Evolutionary conservation across 108 stramenopile species (phyloP), one percentile per base, ranked within the genome.

Genomic region (Schizochytrium sp.): DNA sequence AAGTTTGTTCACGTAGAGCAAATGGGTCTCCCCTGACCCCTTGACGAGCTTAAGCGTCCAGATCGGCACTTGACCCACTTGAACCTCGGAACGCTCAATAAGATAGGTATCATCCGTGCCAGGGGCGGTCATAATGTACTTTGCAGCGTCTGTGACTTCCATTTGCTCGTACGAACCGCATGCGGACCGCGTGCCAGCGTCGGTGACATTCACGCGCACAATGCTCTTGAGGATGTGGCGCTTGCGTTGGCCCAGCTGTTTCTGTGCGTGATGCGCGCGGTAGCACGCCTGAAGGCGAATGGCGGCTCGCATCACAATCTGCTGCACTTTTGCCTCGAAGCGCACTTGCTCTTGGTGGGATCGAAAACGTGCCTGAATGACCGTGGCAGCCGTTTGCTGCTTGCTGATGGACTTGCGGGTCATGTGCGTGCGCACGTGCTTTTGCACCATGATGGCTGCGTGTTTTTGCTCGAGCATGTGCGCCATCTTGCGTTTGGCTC

Each of bases 231-330:
- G 48, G 12, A 53, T 47, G 51, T 53, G 51, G 6, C 76, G 45
- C 51, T 83, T 83, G 45, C 76, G 76, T 23, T 53, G 48, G n/a
- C 51, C 76, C n/a, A 83, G 76, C 51, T 83, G 76, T 34, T 83
- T 83, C 5, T 53, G 76, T 0, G 76, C 76, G 51, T 83, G 45
- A 45, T 83, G 76, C 12, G 48, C 76, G 10, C 76, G 6, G 28
- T 53, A 83, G n/a, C 76, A 53, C 51, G 76, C 51, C 51, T 83
- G 76, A 12, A 83, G 76, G n/a, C 76, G 76, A 4, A 83, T 53
- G n/a, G 76, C 76, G 51, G 76, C 76, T 4, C 51, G 45, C 19
- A 83, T 4, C 6, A 83, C 76, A 45, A 83, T 83, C 3, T 47
- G 43, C 19, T 83, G 48, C 3, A 83, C 76, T 55, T 5, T 12